Evolutionary conservation across 768 basidiomycete genomes (phyloP), one percentile per base, ranked within the genome.

Genomic region (Podaxis pistillaris): DNA sequence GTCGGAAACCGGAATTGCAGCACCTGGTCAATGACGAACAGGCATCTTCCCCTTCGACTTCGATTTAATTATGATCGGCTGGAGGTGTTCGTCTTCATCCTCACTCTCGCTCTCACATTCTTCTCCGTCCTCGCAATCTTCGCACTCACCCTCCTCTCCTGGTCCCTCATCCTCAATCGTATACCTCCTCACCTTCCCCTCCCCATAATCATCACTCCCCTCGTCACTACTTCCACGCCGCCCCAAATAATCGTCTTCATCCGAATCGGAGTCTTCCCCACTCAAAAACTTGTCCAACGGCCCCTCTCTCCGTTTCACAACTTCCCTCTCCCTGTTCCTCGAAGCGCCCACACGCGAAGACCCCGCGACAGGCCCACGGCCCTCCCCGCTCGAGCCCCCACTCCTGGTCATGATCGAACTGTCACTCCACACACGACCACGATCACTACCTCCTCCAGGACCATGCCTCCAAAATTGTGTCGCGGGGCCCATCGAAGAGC

Each of bases 41-140:
- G 46, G 17, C 6, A 24, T 22, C 17, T 49, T 47, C 9, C 49
- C 49, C 13, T 50, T 50, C 11, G 22, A 50, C 44, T 49, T 58
- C 30, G 58, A 51, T 37, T 41, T 60, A 19, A 60, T 60, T 8
- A 38, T 53, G 22, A 60, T 60, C 26, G 26, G 59, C 19, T 60
- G 59, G 19, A 41, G 26, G 17, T 60, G 59, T 9, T 60, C 59
- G 12, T 53, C 59, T 12, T 38, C 53, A 37, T 54, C 53, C 13
- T 60, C 59, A 30, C 26, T 26, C 12, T 38, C 44, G 30, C 22
- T 44, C n/a, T 68, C 63, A 8, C 64, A 64, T 19, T 67, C 68
- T 4, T 69, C 65, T 8, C 76, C 78, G 22, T 78, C 79, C 72
- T 68, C 60, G 58, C 63, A 64, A n/a, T 72, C 71, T 13, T 69